Evolutionary conservation across 2,329 filamentous ascomycete species (phyloP).

Genomic region (Scortechinia acanthostroma): DNA sequence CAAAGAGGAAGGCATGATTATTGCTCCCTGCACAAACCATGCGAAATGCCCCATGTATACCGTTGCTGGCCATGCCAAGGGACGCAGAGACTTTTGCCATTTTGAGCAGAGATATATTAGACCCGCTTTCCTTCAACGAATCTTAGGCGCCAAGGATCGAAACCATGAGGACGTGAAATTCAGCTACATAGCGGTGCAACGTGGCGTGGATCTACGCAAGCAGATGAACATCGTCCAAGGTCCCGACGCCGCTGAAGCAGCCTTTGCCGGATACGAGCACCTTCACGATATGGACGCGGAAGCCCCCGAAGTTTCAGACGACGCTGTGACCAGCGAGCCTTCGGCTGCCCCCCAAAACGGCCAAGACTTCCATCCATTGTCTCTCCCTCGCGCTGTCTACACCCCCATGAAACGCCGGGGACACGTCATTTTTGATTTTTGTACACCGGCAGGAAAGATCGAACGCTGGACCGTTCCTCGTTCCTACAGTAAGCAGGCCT

Average conservation of each 20-base stretch:
- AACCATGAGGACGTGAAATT: constrained; percentile 90
- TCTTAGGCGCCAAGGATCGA: constrained; percentile 60
- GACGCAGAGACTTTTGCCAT: constrained; percentile 83
- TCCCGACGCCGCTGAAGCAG: constrained; percentile 48
- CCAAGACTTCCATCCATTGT: neutral
- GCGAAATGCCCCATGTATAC: constrained; percentile 81
- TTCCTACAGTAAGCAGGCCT: neutral
- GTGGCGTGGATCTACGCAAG: constrained; percentile 52
- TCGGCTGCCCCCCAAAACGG: neutral
- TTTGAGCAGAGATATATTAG: constrained; percentile 85
- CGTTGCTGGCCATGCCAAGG: constrained; percentile 58
- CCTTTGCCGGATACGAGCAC: constrained; percentile 68
- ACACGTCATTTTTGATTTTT: neutral
- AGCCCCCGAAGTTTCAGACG: neutral
- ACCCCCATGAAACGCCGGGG: neutral
- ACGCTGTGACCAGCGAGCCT: neutral
- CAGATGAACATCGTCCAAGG: constrained; percentile 29
- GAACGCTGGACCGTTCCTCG: constrained; percentile 2
- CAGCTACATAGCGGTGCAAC: constrained; percentile 79
- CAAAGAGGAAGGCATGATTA: constrained; percentile 56
- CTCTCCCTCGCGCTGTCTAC: constrained; percentile 2
- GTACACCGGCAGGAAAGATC: neutral
- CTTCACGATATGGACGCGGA: neutral
- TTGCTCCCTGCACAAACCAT: constrained; percentile 79
- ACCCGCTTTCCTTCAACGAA: constrained; percentile 71